Percentiles rank a stretch among this genome's conserved stretches.
Conservation (phyloP, 208 protist genomes). For the Leishmania lainsoni region DNA sequence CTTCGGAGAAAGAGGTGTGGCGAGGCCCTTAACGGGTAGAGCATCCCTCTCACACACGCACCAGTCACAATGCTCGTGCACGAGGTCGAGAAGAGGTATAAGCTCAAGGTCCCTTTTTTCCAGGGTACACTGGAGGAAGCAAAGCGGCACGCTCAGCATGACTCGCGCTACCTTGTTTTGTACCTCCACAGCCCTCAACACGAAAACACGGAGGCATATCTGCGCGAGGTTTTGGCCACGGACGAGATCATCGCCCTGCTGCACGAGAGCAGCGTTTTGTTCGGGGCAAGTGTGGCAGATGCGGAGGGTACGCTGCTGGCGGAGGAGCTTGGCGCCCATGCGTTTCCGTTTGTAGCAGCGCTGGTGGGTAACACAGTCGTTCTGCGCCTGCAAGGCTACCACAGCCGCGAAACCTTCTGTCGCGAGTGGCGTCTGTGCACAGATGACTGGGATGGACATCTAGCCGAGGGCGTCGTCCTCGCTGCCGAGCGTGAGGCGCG, state of each 20-base stretch:
- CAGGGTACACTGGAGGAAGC: conserved; percentile 68
- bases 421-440: conserved; percentile 50
- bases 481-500: conserved; percentile 61
- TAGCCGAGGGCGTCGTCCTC: conserved; percentile 69
- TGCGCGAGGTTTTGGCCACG: conserved; percentile 54
- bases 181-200: conserved; percentile 85
- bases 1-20: background rate
- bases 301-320: conserved; percentile 50
- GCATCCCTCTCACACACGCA: background rate
- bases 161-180: conserved; percentile 61
- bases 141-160: conserved; percentile 41
- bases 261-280: conserved; percentile 54
- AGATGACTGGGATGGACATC: conserved; percentile 60
- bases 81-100: conserved; percentile 42
- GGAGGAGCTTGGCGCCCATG: conserved; percentile 47
- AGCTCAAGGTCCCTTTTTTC: conserved; percentile 57
- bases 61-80: conserved; percentile 22
- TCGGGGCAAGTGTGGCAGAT: conserved; percentile 59
- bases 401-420: conserved; percentile 48
- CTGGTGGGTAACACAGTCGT: conserved; percentile 59
- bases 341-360: conserved; percentile 70
- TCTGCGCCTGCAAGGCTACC: conserved; percentile 58
- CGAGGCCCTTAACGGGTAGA: background rate
- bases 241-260: conserved; percentile 52
- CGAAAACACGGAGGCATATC: conserved; percentile 64